A percentile compares a stretch with the other conserved stretches of the same genome.
Evolutionary conservation across 1,284 basidiomycete genomes (phyloP).

Genomic region (Vanrija sp.): DNA sequence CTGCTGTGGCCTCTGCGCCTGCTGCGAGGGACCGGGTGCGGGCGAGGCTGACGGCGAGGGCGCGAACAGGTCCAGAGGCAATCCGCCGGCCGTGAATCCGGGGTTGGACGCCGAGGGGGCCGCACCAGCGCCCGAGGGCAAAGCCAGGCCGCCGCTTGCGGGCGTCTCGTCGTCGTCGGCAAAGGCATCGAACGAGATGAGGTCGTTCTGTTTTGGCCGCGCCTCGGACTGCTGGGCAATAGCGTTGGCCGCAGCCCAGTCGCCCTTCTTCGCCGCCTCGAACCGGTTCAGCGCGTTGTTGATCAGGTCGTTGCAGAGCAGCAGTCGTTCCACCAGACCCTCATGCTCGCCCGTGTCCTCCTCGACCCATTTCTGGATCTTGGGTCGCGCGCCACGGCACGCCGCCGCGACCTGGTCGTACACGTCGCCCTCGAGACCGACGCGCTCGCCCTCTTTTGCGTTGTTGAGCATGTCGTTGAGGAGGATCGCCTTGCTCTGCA

Average conservation of each 20-base stretch:
- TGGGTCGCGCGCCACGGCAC: conserved; percentile 78
- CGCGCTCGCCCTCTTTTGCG: conserved; percentile 71
- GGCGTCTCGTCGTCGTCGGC: conserved; percentile 38
- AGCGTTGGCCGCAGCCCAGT: conserved; percentile 55
- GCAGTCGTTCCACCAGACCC: conserved; percentile 84
- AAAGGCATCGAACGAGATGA: conserved; percentile 51
- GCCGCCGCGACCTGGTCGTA: conserved; percentile 94
- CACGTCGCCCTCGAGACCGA: conserved; percentile 79
- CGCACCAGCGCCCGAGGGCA: conserved; percentile 29
- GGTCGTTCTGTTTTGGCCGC: conserved; percentile 22
- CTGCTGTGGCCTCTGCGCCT: conserved; percentile 18
- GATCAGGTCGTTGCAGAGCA: conserved; percentile 96
- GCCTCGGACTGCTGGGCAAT: conserved; percentile 25
- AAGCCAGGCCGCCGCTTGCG: conserved; percentile 35
- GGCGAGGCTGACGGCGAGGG: conserved; percentile 37
- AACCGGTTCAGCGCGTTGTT: conserved; percentile 87
- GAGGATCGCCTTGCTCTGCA: conserved; percentile 89
- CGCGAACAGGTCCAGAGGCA: conserved; percentile 49
- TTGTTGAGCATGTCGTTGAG: conserved; percentile 97
- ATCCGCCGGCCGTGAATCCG: conserved; percentile 38
- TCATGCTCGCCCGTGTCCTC: conserved; percentile 73
- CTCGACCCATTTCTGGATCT: conserved; percentile 97
- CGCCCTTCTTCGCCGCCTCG: conserved; percentile 85
- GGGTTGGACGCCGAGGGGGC: conserved; percentile 21
- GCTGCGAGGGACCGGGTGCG: conserved; percentile 4